Percentiles rank a stretch among this genome's conserved stretches.
phyloP scores from a whole-genome alignment of 2,329 filamentous ascomycete species.

The Calonectria ilicicola region DNA sequence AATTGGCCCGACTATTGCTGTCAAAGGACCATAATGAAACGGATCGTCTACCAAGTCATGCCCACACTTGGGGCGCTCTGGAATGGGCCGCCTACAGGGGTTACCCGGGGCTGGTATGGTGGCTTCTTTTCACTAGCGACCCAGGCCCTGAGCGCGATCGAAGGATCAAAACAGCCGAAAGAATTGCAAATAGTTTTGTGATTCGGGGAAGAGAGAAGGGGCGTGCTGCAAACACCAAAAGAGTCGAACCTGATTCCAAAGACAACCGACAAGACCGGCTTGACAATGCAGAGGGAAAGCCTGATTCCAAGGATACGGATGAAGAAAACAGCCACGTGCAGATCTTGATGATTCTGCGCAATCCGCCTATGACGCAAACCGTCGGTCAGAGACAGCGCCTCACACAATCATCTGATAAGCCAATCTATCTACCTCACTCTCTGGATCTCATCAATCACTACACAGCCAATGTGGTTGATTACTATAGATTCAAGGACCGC shows the following conservation, averaged over 20 bases:
- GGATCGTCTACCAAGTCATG: background rate
- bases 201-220: background rate
- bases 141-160: background rate
- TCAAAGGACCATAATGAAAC: background rate
- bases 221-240: background rate
- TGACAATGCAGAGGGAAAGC: background rate
- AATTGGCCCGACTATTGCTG: background rate
- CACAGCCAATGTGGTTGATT: background rate
- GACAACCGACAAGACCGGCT: background rate
- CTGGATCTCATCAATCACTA: background rate
- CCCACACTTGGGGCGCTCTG: background rate
- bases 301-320: background rate
- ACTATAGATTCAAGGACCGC: background rate
- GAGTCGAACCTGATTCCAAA: background rate
- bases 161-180: background rate
- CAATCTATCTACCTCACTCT: background rate
- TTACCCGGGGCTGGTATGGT: background rate
- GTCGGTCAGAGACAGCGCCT: background rate
- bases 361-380: background rate
- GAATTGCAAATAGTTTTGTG: background rate
- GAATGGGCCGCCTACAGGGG: background rate
- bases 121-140: background rate
- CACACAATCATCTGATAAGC: background rate
- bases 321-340: background rate
- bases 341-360: background rate